Base-by-base conservation (phyloP, 2,329 filamentous ascomycete genomes). In the Coniochaeta sp. region DNA sequence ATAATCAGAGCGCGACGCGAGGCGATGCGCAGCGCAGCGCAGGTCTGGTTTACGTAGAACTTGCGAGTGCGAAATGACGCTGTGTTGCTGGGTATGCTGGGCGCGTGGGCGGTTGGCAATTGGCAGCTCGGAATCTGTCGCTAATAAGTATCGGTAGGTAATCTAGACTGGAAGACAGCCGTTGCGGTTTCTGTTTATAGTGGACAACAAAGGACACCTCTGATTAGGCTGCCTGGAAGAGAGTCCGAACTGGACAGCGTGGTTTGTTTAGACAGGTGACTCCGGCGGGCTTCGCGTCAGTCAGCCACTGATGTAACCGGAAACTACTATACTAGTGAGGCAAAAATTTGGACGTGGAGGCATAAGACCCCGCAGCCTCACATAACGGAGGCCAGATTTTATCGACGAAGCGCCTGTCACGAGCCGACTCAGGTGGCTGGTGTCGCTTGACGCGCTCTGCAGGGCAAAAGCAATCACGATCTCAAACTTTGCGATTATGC, bases 1-100 rank as follows among this genome's bases (percentile, higher is more conserved):
- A 87, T 87, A 67, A 61, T 66, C 55, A 50, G 31, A 28, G 58
- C 6, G 47, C 12, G 19, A 28, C n/a, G 54, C 26, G n/a, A 55
- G 12, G 17, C 24, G 44, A 50, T 26, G 47, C 47, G 11, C 3
- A 19, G 17, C 38, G 43, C 43, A 22, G 24, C 14, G 22, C 14
- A 31, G 47, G 17, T 12, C 12, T 26, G 43, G 19, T 47, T 11
- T 7, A 26, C 19, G 43, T 26, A 26, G 19, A 24, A 14, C 8
- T 47, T 6, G 19, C 5, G 43, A 47, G 19, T 26, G 43, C 17
- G 14, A 26, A 24, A 43, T 24, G 56, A 14, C n/a, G 56, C 22
- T n/a, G 56, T 43, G 19, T 14, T 24, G 47, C 2, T 52, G 12
- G 22, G 43, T 14, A 31, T 14, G 22, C 31, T 14, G 47, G 47